These are phyloP conservation scores for Vanilla planifolia DNA, from an alignment of 106 monocot species.

Conservation along the genomic window DNA sequence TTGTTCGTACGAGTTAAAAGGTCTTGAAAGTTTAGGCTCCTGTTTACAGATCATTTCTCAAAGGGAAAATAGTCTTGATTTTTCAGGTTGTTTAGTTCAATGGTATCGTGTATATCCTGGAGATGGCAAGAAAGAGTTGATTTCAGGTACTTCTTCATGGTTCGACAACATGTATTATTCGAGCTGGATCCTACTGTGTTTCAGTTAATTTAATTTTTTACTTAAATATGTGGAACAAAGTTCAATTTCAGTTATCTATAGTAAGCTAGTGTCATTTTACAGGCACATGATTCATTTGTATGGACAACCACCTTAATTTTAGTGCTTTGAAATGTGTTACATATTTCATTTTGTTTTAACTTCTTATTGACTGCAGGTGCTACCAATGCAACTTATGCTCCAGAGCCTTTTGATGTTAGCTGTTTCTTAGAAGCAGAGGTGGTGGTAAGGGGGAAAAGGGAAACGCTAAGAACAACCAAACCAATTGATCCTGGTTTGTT, in stretches of 20 bases:
- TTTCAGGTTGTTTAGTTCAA: slow-evolving; percentile 50
- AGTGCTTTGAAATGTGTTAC: too few relatives aligned
- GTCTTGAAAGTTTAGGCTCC: slow-evolving; percentile 70
- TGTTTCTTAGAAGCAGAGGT: slow-evolving; percentile 16
- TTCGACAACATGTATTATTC: background rate
- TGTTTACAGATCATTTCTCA: slow-evolving; percentile 42
- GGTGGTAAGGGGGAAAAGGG: slow-evolving; percentile 1
- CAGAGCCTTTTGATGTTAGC: slow-evolving; percentile 25
- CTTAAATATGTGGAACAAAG: too few relatives aligned
- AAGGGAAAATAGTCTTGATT: slow-evolving; percentile 22
- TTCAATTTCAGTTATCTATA: too few relatives aligned
- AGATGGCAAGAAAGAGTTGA: slow-evolving; percentile 61
- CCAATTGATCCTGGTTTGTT: slow-evolving; percentile 22
- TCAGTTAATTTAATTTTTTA: too few relatives aligned
- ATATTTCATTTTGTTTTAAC: background rate
- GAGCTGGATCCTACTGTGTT: background rate
- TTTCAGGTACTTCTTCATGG: slow-evolving; percentile 47
- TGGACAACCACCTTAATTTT: too few relatives aligned
- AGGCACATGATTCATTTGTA: too few relatives aligned
- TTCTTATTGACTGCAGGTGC: slow-evolving; percentile 11
- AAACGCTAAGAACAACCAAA: slow-evolving; percentile 10
- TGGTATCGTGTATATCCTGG: slow-evolving; percentile 65
- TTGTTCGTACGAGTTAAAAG: slow-evolving; percentile 47
- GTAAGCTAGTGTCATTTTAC: too few relatives aligned
- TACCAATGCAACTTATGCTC: slow-evolving; percentile 19